phyloP scores from a whole-genome alignment of 1,284 basidiomycete genomes.

The Rugosomyces carneus region DNA sequence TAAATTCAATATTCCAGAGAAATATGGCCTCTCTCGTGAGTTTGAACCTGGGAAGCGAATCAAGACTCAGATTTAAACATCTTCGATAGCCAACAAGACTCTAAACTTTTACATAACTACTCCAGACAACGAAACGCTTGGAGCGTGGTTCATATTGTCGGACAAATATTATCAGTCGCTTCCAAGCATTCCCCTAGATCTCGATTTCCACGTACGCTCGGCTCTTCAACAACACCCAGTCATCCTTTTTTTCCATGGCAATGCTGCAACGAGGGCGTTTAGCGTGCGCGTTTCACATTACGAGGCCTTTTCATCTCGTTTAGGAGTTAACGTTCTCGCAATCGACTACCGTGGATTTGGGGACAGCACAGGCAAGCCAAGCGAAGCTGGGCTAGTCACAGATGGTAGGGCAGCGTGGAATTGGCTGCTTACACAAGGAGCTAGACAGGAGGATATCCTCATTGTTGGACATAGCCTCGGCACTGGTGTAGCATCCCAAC shows the following conservation, averaged over 20 bases:
- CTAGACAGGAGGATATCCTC: constrained; percentile 52
- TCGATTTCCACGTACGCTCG: constrained; percentile 31
- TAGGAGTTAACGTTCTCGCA: constrained; percentile 73
- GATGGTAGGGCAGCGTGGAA: constrained; percentile 83
- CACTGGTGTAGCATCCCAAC: constrained; percentile 66
- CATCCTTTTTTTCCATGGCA: constrained; percentile 88
- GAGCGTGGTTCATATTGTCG: constrained; percentile 87
- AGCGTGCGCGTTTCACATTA: constrained; percentile 60
- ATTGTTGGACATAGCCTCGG: constrained; percentile 82
- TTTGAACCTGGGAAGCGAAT: constrained; percentile 16
- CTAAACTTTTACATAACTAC: constrained; percentile 69
- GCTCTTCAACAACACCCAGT: constrained; percentile 66
- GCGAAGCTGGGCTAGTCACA: constrained; percentile 63
- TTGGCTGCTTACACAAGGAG: constrained; percentile 63
- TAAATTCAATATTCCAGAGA: constrained; percentile 63
- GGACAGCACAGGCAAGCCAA: constrained; percentile 78
- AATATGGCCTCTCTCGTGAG: constrained; percentile 80
- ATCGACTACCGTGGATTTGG: constrained; percentile 93
- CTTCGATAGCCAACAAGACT: constrained; percentile 69
- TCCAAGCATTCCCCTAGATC: constrained; percentile 28
- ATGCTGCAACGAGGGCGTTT: constrained; percentile 73
- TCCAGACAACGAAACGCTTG: constrained; percentile 72
- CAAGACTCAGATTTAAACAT: not conserved
- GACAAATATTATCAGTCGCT: constrained; percentile 56
- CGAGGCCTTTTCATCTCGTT: constrained; percentile 51